Base-by-base conservation (phyloP, 176 grass and related monocot genomes). In the Melocanna baccifera region DNA sequence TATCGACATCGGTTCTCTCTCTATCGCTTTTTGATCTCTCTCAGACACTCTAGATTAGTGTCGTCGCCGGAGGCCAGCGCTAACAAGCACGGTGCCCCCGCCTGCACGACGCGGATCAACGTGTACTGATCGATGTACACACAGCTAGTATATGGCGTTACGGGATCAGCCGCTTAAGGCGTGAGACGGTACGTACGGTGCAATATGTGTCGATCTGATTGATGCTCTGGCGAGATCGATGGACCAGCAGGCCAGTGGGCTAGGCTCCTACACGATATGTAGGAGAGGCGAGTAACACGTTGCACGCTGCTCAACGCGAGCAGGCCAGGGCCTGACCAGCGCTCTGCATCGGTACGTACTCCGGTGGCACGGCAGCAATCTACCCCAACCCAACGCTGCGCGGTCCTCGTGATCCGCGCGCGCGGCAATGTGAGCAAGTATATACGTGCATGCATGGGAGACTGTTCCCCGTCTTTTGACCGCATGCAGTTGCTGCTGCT, bases 391-490 rank as follows among this genome's bases (percentile, higher is more conserved):
- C 45, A 4, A 4, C 51, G 55, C 23, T 15, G 37, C 58, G 39
- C 3, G 1, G 5, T 20, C 76, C 63, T 89, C 87, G 87, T 76
- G 83, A 85, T 76, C 77, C 70, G 73, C 76, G 71, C 25, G 68
- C 6, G 71, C 25, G 68, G 4, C 77, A 51, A 47, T 47, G n/a
- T n/a, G 29, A 52, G 70, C 69, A 20, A 47, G 42, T 12, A 0
- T 40, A 19, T 18, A 20, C 36, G 18, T 12, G 53, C 42, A 12
- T 64, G 55, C 73, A 20, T 89, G 71, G 88, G 83, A 82, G 83
- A 86, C 88, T 82, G 88, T 82, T 89, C 76, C 43, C 28, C 67
- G 1, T 26, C 76, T 81, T 89, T 89, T 89, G 88, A 89, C 88
- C 71, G 75, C 20, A 4, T 41, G 48, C 43, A 9, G 26, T 12